These are phyloP conservation scores for Sarcocystis neurona DNA, from an alignment of 169 alveolate species.

Conservation along the genomic window DNA sequence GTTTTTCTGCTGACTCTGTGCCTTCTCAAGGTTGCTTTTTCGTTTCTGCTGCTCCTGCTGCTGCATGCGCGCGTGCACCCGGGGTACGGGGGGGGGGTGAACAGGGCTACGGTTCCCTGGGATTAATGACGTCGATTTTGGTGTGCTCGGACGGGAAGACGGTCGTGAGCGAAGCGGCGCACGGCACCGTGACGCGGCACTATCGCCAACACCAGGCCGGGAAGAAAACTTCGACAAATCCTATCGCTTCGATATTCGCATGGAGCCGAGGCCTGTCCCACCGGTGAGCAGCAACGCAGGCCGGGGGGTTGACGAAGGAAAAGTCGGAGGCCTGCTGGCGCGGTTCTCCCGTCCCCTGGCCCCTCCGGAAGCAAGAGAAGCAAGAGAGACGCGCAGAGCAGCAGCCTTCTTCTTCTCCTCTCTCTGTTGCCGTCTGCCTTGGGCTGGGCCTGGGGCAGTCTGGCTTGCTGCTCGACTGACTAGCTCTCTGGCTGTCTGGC, in stretches of 20 bases:
- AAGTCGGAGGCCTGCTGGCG: neutral
- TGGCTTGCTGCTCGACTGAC: too few relatives aligned
- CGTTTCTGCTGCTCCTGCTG: too few relatives aligned
- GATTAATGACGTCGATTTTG: constrained; percentile 94
- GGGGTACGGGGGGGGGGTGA: too few relatives aligned
- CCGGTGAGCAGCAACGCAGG: too few relatives aligned
- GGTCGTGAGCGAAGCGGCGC: constrained; percentile 95
- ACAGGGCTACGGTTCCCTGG: constrained; percentile 93
- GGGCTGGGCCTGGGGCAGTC: too few relatives aligned
- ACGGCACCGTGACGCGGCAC: constrained; percentile 97
- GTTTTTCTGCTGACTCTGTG: neutral
- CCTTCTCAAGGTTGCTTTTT: too few relatives aligned
- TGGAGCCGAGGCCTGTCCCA: constrained; percentile 92
- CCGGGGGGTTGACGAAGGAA: neutral
- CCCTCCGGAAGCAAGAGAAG: neutral
- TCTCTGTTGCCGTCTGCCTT: neutral
- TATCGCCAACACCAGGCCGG: constrained; percentile 86
- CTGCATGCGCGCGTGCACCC: too few relatives aligned
- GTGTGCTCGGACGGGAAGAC: constrained; percentile 92
- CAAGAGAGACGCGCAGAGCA: neutral
- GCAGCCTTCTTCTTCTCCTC: neutral
- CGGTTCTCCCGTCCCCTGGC: neutral
- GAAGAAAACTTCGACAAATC: constrained; percentile 94
- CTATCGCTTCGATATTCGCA: constrained; percentile 95
- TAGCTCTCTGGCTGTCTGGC: too few relatives aligned